Evolutionary conservation across 306 rosid species (phyloP), one percentile per base, ranked within the genome.

Genomic region (Cicer yamashitae): DNA sequence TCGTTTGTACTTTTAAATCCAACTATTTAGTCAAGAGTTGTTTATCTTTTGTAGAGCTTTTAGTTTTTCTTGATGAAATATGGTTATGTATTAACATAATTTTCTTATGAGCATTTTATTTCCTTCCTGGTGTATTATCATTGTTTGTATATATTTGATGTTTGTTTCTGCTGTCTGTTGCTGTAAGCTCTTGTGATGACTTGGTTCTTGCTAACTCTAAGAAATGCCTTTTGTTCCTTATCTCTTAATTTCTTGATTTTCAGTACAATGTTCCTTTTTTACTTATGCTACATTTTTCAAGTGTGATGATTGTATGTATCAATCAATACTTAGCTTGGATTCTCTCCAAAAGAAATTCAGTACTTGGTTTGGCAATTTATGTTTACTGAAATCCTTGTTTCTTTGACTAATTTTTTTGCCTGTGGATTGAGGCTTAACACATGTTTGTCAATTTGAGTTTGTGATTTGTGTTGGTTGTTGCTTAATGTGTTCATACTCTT

Each of bases 1-100:
- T 82, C 77, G 71, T 71, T 73, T 82, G 90, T 88, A 87, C 67
- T 57, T 86, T 65, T 84, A 69, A 82, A 75, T 79, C 46, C 85
- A 63, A 85, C 81, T 77, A 81, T 78, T 81, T 86, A 87, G 96
- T 77, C 70, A 86, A 84, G 79, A 80, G 78, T 66, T 71, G 75
- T 72, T 84, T 38, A 82, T 88, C 77, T 84, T 69, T 81, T 82
- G 87, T 87, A 85, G 91, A 83, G 86, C 43, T 67, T 51, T 69
- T 81, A 65, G 80, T 25, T 44, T 75, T 48, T 59, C 63, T 43
- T 15, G 38, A 54, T 64, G 81, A 61, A 65, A 50, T 66, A 22
- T 58, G 51, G 50, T 72, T 51, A 76, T 9, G 63, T 79, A 76
- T 71, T 53, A 76, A 76, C 77, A 66, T 80, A 76, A 71, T 75